Conservation (phyloP, 805 yeast species). For the Ogataea corticis region DNA sequence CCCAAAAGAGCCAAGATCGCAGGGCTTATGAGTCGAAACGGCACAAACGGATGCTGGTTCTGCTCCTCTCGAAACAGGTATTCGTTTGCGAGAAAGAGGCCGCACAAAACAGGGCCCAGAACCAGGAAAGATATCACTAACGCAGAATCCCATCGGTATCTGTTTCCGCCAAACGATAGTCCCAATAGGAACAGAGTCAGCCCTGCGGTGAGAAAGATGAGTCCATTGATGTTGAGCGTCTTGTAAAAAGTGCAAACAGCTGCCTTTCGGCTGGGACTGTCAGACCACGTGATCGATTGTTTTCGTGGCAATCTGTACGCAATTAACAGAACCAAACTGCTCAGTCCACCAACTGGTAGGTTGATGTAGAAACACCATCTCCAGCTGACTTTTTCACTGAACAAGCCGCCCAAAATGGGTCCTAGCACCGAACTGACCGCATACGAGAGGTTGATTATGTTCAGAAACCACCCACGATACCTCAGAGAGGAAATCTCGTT, state of each 20-base stretch:
- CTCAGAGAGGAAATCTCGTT: conserved; percentile 53
- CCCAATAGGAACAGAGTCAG: conserved; percentile 50
- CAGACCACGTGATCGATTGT: not conserved
- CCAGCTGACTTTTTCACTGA: conserved; percentile 55
- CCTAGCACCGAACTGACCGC: conserved; percentile 57
- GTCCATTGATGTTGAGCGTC: conserved; percentile 21
- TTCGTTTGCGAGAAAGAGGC: conserved; percentile 41
- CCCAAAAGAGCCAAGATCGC: conserved; percentile 21
- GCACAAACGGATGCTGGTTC: conserved; percentile 43
- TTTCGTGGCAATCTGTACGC: conserved; percentile 11
- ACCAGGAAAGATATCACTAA: conserved; percentile 50
- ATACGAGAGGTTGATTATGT: conserved; percentile 44
- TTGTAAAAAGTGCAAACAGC: conserved; percentile 1
- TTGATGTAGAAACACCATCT: conserved; percentile 77
- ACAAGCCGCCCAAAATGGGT: conserved; percentile 67
- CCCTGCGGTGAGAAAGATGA: conserved; percentile 45
- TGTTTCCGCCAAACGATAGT: conserved; percentile 58
- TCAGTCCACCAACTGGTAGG: conserved; percentile 63
- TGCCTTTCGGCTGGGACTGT: not conserved
- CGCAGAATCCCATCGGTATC: conserved; percentile 56
- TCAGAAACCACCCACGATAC: conserved; percentile 41
- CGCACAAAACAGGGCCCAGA: conserved; percentile 42
- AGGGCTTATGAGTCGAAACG: conserved; percentile 39
- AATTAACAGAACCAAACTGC: conserved; percentile 42
- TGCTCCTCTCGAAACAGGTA: conserved; percentile 20